Base-by-base conservation (phyloP, 2,329 filamentous ascomycete species). In the Fusarium sp. region DNA sequence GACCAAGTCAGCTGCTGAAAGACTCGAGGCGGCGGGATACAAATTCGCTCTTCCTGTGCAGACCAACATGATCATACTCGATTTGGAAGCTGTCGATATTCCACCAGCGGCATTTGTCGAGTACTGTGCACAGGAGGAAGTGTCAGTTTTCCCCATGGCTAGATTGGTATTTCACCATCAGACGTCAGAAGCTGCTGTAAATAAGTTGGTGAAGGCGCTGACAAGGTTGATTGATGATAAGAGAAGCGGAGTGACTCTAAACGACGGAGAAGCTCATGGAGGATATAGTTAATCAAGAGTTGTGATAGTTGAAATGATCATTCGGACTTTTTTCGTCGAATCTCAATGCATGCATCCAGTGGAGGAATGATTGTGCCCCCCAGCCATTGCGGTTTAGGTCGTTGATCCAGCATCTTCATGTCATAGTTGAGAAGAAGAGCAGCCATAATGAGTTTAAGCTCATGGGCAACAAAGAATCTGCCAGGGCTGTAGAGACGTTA, bases 381-480 rank as follows among this genome's bases (percentile, higher is more conserved):
- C 28, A 84, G 69, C 79, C 83, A 84, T 43, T 81, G 73, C 7
- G 80, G 76, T 58, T 79, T 77, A 2, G 84, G 84, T 11, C 77
- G 75, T 10, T 78, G 59, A 0, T 75, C 72, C 7, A 85, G 69
- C 33, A 76, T 79, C 66, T 83, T 82, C 58, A 87, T 76, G 26
- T 88, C 86, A 69, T 87, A 88, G 61, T 87, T 84, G 36, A 84
- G 73, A 2, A 88, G 68, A 21, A 88, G 71, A 54, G 86, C 81
- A 1, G 84, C 79, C 34, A 87, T 70, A 15, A 87, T 78, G 73
- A 88, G 85, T 73, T 89, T 89, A 15, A 87, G 76, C 73, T 87
- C 85, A 58, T 86, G 81, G 0, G 84, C 81, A 0, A 86, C 85
- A 60, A 88, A 88, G 77, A 88, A 88, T 0, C 86, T 80, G 0